These are phyloP conservation scores for Flaveria trinervia DNA, from an alignment of 129 eudicot species.

Conservation along the genomic window DNA sequence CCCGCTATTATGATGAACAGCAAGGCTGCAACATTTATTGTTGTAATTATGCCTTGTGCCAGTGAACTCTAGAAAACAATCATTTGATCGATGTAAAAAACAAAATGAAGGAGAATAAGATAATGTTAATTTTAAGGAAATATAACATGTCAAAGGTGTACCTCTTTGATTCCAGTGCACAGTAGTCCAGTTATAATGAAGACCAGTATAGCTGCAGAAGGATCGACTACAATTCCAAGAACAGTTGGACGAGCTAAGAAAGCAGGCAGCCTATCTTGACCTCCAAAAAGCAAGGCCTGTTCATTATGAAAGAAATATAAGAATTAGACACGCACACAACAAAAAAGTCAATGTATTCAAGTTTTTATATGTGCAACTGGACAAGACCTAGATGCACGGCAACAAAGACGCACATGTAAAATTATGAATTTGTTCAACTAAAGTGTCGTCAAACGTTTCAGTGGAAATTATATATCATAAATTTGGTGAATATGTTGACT, in stretches of 20 bases:
- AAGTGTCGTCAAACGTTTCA: background rate
- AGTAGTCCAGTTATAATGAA: constrained; percentile 74
- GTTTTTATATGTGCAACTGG: background rate
- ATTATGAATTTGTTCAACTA: background rate
- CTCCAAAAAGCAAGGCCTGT: constrained; percentile 92
- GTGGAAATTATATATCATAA: background rate
- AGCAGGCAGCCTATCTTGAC: constrained; percentile 67
- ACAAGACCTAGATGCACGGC: background rate
- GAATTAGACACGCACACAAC: background rate
- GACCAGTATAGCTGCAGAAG: constrained; percentile 90
- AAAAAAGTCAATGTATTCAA: background rate
- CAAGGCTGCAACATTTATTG: constrained; percentile 55
- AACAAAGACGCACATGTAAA: background rate
- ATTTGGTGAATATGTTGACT: background rate
- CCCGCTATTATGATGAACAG: constrained; percentile 62
- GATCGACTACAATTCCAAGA: constrained; percentile 80
- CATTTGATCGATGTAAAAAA: constrained; percentile 18
- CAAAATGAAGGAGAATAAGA: constrained; percentile 14
- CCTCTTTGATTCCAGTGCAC: constrained; percentile 96
- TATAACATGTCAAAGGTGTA: constrained; percentile 20
- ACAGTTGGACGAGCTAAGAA: constrained; percentile 80
- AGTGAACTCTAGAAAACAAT: constrained; percentile 49
- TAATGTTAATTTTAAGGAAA: background rate
- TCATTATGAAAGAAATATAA: background rate
- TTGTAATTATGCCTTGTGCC: constrained; percentile 65